Evolutionary conservation across 768 basidiomycete species (phyloP).

Genomic region (Rhizopogon vinicolor): DNA sequence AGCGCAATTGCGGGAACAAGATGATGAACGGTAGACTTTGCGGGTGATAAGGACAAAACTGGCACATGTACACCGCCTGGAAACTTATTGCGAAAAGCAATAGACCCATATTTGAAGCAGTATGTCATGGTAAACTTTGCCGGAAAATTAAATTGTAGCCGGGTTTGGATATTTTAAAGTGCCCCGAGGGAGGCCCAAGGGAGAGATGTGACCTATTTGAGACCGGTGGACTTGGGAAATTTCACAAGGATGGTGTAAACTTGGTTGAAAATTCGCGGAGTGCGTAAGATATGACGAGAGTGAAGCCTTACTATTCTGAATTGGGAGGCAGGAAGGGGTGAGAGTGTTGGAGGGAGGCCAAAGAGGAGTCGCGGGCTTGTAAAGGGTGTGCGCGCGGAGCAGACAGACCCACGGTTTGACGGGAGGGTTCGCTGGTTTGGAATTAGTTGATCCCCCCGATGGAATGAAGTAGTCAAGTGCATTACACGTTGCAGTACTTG

Average conservation of each 20-base stretch:
- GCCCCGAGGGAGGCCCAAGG: not conserved
- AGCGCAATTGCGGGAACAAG: not conserved
- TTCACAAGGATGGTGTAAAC: not conserved
- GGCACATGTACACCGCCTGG: not conserved
- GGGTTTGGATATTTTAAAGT: not conserved
- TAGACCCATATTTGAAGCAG: not conserved
- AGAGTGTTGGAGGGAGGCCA: too few relatives aligned
- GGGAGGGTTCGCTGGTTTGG: not conserved
- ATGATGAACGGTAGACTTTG: not conserved
- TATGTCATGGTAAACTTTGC: not conserved
- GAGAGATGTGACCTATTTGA: not conserved
- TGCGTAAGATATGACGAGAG: conserved; percentile 1
- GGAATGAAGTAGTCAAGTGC: too few relatives aligned
- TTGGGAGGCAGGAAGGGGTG: not conserved
- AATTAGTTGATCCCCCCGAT: not conserved
- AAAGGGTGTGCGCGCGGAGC: not conserved
- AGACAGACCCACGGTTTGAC: not conserved
- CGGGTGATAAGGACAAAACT: not conserved
- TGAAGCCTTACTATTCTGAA: not conserved
- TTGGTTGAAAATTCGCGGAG: not conserved
- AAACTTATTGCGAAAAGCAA: not conserved
- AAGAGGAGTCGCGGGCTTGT: not conserved
- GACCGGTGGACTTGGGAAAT: not conserved
- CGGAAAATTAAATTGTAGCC: not conserved
- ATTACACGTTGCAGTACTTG: too few relatives aligned